Evolutionary conservation across 2,329 filamentous ascomycete species (phyloP).

Genomic region (Diaporthe helianthi): DNA sequence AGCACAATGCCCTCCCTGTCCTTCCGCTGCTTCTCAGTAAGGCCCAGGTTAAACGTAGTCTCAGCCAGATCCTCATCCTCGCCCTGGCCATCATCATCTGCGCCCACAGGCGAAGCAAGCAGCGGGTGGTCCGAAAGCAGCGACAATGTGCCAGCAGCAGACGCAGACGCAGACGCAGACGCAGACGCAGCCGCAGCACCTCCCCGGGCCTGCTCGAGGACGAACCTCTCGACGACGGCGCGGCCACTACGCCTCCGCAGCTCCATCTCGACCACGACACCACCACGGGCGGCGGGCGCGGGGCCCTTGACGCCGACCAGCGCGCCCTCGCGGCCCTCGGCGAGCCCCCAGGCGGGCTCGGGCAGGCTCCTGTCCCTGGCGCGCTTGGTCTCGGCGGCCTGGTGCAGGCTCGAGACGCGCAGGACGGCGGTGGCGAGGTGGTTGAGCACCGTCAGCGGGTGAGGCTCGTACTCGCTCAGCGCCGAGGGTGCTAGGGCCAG

Average conservation of each 20-base stretch:
- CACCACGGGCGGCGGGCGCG: slow-evolving; percentile 41
- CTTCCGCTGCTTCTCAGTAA: slow-evolving; percentile 88
- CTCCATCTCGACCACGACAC: slow-evolving; percentile 84
- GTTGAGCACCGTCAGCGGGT: slow-evolving; percentile 73
- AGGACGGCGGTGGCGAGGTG: slow-evolving; percentile 92
- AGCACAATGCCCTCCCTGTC: slow-evolving; percentile 90
- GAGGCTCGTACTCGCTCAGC: slow-evolving; percentile 66
- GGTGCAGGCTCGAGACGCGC: slow-evolving; percentile 73
- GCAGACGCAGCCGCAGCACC: too few species aligned
- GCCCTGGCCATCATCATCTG: slow-evolving; percentile 42
- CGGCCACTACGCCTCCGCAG: slow-evolving; percentile 83
- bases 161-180: too few species aligned
- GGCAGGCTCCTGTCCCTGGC: slow-evolving; percentile 77
- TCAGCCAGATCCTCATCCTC: slow-evolving; percentile 63
- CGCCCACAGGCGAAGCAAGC: slow-evolving; percentile 61
- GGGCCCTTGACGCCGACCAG: slow-evolving; percentile 68
- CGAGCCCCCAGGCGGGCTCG: slow-evolving; percentile 80
- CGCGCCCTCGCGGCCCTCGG: slow-evolving; percentile 79
- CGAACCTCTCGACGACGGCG: slow-evolving; percentile 73
- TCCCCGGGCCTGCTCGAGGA: slow-evolving; percentile 48
- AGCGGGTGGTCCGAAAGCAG: slow-evolving; percentile 80
- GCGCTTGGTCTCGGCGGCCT: slow-evolving; percentile 76
- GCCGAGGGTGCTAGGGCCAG: slow-evolving; percentile 51
- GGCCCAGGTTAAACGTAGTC: slow-evolving; percentile 83
- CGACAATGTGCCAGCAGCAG: slow-evolving; percentile 46